Base-by-base conservation (phyloP, 1,284 basidiomycete genomes). In the Malassezia caprae region DNA sequence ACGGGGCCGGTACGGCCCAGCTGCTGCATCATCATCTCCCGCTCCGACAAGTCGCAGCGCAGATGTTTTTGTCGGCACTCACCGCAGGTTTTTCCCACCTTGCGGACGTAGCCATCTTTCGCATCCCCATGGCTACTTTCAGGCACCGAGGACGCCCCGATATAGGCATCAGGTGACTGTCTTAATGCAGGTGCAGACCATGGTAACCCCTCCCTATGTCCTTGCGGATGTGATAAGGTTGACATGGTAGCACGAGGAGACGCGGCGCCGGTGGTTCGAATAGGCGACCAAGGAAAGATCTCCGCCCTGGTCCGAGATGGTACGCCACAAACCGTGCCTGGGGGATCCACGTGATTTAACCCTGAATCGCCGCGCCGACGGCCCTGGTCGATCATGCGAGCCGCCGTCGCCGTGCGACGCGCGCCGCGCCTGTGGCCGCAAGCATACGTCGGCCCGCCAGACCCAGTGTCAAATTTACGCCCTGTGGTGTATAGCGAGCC, bases 61-160 rank as follows among this genome's bases (percentile, higher is more conserved):
- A 71, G 56, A 30, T 72, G 68, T 48, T 72, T 66, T 24, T 56
- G 51, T 13, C 68, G 63, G 42, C 69, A 72, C 28, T 65, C 67
- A 23, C 67, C 68, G 50, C 69, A 72, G 2, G 68, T 72, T 39
- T 57, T 55, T 2, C 41, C 32, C 6, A 49, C 5, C 13, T 35
- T 47, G 8, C 50, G 30, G 12, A 34, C 12, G 24, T 35, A 32
- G 26, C 2, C 27, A 8, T n/a, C 32, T 10, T 31, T 10, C 13
- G 15, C 13, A n/a, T 34, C 32, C n/a, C 6, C 32, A 3, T 34
- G 3, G 4, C 2, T 15, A 34, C 12, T 34, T n/a, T 13, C 32
- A 34, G 32, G 15, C 32, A 15, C 32, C n/a, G 32, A n/a, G 15
- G 13, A n/a, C 13, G 8, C 2, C 6, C 4, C 32, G 8, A 13